Evolutionary conservation across 2,329 filamentous ascomycete genomes (phyloP), one percentile per base, ranked within the genome.

Genomic region (Ceratocystis huliohia): DNA sequence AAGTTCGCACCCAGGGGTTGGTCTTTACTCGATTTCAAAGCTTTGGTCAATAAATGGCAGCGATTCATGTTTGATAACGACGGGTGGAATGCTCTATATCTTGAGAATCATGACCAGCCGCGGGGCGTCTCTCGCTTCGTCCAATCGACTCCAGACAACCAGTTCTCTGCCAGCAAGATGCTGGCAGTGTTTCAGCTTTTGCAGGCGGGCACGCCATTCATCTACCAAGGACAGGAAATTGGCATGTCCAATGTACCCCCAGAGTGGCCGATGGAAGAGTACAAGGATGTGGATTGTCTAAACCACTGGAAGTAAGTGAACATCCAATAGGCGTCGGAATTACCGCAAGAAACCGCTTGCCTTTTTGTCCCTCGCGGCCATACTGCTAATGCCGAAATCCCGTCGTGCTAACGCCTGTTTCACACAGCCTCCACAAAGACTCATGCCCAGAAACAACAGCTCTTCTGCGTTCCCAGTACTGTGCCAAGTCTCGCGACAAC

Each of bases 201-300:
- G 63, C 81, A 86, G 69, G 78, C 81, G 1, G 86, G 85, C 17
- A 87, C 86, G 0, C 78, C 84, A 0, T 88, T 86, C 71, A 75
- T 88, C n/a, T 88, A 87, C 72, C 85, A 88, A 72, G 86, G 86
- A 13, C 84, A 88, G 72, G 86, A 88, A 74, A 77, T 88, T 44
- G 86, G 84, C 20, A 87, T 87, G 82, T 77, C 80, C 44, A 88
- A 88, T 70, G 78, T 86, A 22, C 85, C 86, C 1, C 74, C 74
- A 8, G 77, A 79, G 3, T 88, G 86, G 84, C 75, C 75, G 0
- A 82, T 88, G 64, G 77, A 82, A 2, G 82, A 88, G 70, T 91
- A 89, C 75, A 84, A 85, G 72, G 88, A 91, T 69, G 79, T 90
- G 48, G 81, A 86, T 68, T 80, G 76, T 20, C 70, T 82, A n/a